Evolutionary conservation across 257 asterid species (phyloP).

Genomic region (Capsicum chinense): DNA sequence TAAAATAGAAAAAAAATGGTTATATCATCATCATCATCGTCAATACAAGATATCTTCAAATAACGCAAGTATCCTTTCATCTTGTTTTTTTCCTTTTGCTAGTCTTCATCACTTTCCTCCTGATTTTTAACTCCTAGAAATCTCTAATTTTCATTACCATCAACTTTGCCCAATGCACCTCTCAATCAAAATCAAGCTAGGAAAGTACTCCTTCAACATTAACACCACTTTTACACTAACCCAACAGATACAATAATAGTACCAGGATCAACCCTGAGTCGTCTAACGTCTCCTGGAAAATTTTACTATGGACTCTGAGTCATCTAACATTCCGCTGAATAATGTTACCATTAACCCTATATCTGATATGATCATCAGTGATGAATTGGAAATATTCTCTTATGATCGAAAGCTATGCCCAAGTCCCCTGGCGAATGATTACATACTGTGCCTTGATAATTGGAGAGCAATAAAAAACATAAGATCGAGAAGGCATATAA

Average conservation of each 20-base stretch:
- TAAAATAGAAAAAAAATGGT: constrained; percentile 45
- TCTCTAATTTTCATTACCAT: constrained; percentile 51
- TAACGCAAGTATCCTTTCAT: constrained; percentile 78
- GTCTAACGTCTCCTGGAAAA: not conserved
- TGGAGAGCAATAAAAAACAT: constrained; percentile 62
- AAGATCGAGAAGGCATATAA: constrained; percentile 67
- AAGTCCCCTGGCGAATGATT: constrained; percentile 60
- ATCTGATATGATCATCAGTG: not conserved
- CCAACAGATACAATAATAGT: not conserved
- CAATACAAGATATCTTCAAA: constrained; percentile 58
- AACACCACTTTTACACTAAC: constrained; percentile 7
- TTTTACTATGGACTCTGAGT: not conserved
- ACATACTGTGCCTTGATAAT: constrained; percentile 91
- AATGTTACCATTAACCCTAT: not conserved
- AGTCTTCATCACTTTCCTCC: constrained; percentile 58
- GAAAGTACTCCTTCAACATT: constrained; percentile 14
- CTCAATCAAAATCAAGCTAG: constrained; percentile 25
- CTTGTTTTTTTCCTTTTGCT: constrained; percentile 64
- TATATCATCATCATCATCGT: constrained; percentile 41
- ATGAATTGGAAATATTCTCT: not conserved
- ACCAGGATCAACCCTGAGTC: not conserved
- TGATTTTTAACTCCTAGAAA: constrained; percentile 64
- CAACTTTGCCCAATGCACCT: constrained; percentile 39
- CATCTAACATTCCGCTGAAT: not conserved
- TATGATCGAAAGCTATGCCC: constrained; percentile 66